phyloP scores from a whole-genome alignment of 352 stramenopile species.

The Stramenopiles sp. region DNA sequence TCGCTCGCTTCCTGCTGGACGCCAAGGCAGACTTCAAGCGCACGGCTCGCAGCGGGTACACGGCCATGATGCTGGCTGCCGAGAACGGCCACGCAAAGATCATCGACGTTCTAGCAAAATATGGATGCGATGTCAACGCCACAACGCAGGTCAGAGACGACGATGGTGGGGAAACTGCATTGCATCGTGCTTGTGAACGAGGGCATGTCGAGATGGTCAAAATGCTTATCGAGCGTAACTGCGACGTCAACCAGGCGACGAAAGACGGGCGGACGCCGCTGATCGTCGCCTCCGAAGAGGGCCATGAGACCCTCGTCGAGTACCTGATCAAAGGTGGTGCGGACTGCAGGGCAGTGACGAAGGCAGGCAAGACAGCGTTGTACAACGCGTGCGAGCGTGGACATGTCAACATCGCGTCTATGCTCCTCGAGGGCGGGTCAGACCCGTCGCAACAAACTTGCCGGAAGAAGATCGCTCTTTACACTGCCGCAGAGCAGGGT shows the following conservation, averaged over 20 bases:
- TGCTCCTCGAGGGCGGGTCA: not conserved
- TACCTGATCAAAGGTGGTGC: not conserved
- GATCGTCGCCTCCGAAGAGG: not conserved
- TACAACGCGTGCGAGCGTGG: not conserved
- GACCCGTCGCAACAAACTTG: not conserved
- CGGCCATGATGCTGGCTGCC: not conserved
- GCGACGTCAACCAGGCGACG: not conserved
- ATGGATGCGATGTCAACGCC: not conserved
- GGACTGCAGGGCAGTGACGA: not conserved
- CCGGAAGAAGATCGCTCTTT: not conserved
- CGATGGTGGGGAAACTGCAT: not conserved
- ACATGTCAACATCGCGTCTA: not conserved
- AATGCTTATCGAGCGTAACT: not conserved
- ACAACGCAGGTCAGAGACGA: not conserved
- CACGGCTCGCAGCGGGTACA: not conserved
- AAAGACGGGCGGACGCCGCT: not conserved
- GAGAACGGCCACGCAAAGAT: conserved; percentile 1
- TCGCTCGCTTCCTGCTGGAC: not conserved
- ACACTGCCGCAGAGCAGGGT: not conserved
- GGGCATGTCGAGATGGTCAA: not conserved
- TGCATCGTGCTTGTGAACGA: not conserved
- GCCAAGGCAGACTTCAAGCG: not conserved
- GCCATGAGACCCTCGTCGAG: not conserved
- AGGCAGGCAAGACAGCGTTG: not conserved
- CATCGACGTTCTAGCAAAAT: not conserved